Evolutionary conservation across 202 grass and related monocot species (phyloP).

Genomic region (Hordeum pubiflorum): DNA sequence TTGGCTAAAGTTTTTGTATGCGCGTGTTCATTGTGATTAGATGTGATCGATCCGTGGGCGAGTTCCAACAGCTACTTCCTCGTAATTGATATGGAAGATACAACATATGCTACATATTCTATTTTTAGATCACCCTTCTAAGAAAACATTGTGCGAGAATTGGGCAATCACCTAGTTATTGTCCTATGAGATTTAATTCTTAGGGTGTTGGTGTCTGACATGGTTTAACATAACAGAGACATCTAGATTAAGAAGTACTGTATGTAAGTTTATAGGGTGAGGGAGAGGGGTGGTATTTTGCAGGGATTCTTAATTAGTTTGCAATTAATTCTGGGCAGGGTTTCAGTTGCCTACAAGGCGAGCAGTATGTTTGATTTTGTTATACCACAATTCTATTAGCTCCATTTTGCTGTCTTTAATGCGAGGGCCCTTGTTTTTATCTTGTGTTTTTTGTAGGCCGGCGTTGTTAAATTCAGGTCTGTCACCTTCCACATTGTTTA

Average conservation of each 20-base stretch:
- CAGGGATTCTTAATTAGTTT: background rate
- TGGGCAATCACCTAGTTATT: background rate
- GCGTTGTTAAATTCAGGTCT: slow-evolving; percentile 22
- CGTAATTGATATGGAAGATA: background rate
- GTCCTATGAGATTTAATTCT: background rate
- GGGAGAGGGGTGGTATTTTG: background rate
- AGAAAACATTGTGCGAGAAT: background rate
- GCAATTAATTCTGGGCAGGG: background rate
- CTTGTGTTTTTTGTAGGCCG: slow-evolving; percentile 38
- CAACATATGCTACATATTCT: background rate
- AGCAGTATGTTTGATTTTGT: slow-evolving; percentile 20
- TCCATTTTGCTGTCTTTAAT: slow-evolving; percentile 10
- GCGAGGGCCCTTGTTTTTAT: background rate
- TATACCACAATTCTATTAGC: background rate
- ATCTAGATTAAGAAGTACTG: background rate
- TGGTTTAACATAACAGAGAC: background rate
- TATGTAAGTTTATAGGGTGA: background rate
- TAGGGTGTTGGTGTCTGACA: background rate
- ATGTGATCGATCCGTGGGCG: too few species aligned
- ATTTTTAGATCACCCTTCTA: background rate
- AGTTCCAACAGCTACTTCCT: background rate
- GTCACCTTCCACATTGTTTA: slow-evolving; percentile 47
- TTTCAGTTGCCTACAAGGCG: background rate
- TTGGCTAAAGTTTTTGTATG: too few species aligned
- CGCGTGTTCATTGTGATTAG: too few species aligned